Conservation (phyloP, 2,329 filamentous ascomycete species). For the Diplodia mutila region DNA sequence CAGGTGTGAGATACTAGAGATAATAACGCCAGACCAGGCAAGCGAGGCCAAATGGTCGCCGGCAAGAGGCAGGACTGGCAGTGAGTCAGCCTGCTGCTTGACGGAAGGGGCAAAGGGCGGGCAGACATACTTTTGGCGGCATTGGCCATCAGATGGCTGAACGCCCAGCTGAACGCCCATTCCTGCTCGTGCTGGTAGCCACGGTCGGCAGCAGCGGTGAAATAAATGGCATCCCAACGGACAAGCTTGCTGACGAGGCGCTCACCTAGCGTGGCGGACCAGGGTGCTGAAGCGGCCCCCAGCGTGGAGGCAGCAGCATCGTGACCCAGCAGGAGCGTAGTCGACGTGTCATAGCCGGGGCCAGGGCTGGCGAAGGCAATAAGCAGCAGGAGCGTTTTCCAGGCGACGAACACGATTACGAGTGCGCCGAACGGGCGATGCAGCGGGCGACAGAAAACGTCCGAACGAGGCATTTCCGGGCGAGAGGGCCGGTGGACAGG, state of each 20-base stretch:
- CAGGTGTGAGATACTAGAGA: conserved; percentile 78
- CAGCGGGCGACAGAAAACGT: conserved; percentile 6
- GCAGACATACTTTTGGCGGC: conserved; percentile 46
- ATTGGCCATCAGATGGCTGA: conserved; percentile 51
- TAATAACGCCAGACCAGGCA: conserved; percentile 61
- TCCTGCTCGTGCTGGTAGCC: conserved; percentile 79
- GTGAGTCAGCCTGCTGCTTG: conserved; percentile 10
- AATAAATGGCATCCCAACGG: conserved; percentile 84
- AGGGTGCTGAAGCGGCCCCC: conserved; percentile 1
- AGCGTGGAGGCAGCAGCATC: conserved; percentile 26
- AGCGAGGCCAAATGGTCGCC: conserved; percentile 33
- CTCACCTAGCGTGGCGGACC: conserved; percentile 31
- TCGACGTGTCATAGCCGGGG: conserved; percentile 78
- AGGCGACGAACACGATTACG: conserved; percentile 57
- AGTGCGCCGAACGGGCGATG: conserved; percentile 27
- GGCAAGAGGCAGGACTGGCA: conserved; percentile 23
- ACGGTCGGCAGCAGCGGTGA: conserved; percentile 62
- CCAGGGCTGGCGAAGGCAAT: conserved; percentile 63
- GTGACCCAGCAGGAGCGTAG: conserved; percentile 53
- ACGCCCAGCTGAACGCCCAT: conserved; percentile 75
- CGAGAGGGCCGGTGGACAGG: not conserved
- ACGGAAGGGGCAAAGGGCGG: conserved; percentile 15
- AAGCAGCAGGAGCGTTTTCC: conserved; percentile 70
- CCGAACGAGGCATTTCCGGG: conserved; percentile 6
- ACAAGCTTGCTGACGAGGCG: conserved; percentile 62